Evolutionary conservation across 306 rosid genomes (phyloP).

Genomic region (Cucumis cinereus): DNA sequence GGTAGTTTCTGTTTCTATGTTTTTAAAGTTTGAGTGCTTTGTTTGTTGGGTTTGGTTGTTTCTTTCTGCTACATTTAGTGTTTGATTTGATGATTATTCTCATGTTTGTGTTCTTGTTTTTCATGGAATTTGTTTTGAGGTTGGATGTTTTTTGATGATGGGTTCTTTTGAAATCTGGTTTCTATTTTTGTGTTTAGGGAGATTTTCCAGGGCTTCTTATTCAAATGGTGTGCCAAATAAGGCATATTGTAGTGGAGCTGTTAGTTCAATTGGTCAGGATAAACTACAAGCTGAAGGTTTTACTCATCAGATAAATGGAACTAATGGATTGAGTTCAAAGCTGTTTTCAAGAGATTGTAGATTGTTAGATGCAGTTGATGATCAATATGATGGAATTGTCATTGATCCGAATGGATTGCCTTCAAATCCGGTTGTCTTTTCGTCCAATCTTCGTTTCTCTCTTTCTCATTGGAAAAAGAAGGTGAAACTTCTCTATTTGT

Average conservation of each 20-base stretch:
- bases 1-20: constrained; percentile 20
- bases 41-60: background rate
- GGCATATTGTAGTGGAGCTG: constrained; percentile 23
- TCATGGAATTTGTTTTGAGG: background rate
- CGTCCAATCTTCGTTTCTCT: constrained; percentile 40
- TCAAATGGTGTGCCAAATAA: constrained; percentile 28
- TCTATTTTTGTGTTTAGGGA: constrained; percentile 30
- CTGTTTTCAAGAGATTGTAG: constrained; percentile 32
- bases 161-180: background rate
- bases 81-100: background rate
- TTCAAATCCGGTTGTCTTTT: constrained; percentile 33
- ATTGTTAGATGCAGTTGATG: constrained; percentile 64
- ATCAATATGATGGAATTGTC: constrained; percentile 76
- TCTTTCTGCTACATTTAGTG: background rate
- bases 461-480: constrained; percentile 61
- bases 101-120: no score
- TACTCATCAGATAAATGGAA: constrained; percentile 31
- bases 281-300: constrained; percentile 25
- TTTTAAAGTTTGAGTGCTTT: background rate
- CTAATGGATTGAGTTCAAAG: constrained; percentile 29
- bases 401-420: constrained; percentile 58
- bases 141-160: background rate
- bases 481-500: constrained; percentile 25
- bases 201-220: constrained; percentile 22
- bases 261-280: constrained; percentile 28